phyloP scores from a whole-genome alignment of 2,329 filamentous ascomycete species.

The Akanthomyces dipterigenus region DNA sequence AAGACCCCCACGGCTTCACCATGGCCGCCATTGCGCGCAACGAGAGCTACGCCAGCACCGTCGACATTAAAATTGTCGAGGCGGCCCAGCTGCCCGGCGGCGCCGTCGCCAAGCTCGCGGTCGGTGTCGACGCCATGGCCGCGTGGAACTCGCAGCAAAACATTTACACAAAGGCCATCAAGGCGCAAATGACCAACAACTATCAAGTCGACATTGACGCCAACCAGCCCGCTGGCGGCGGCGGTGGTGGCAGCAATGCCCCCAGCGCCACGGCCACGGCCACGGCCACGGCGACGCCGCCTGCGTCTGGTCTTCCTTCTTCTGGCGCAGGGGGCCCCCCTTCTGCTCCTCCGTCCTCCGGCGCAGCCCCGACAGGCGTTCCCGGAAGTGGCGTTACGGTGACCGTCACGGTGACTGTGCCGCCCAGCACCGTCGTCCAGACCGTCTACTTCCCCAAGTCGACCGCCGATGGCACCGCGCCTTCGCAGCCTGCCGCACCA shows the following conservation, averaged over 20 bases:
- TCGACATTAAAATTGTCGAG: conserved; percentile 32
- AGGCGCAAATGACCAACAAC: conserved; percentile 37
- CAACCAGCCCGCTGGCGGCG: conserved; percentile 15
- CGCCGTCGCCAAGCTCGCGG: conserved; percentile 18
- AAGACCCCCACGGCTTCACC: conserved; percentile 30
- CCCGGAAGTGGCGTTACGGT: conserved; percentile 21
- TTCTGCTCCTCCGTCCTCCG: too few species aligned
- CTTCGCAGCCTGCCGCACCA: not conserved
- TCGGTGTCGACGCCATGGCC: conserved; percentile 16
- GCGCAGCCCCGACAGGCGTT: not conserved
- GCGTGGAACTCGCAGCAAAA: conserved; percentile 16
- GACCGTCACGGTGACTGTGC: conserved; percentile 30
- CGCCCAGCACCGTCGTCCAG: conserved; percentile 31
- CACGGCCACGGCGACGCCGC: not conserved
- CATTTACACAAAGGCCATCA: conserved; percentile 37
- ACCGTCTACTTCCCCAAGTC: conserved; percentile 22
- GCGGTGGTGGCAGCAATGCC: not conserved
- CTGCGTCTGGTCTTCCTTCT: conserved; percentile 9
- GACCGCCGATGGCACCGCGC: not conserved
- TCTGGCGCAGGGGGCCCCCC: conserved; percentile 5
- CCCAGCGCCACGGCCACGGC: conserved; percentile 5
- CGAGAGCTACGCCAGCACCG: conserved; percentile 36
- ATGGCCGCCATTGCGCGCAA: conserved; percentile 27
- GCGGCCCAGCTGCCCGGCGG: not conserved
- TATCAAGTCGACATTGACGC: conserved; percentile 37